phyloP scores from a whole-genome alignment of 176 grass and related monocot genomes.

The Triticum timopheevii region DNA sequence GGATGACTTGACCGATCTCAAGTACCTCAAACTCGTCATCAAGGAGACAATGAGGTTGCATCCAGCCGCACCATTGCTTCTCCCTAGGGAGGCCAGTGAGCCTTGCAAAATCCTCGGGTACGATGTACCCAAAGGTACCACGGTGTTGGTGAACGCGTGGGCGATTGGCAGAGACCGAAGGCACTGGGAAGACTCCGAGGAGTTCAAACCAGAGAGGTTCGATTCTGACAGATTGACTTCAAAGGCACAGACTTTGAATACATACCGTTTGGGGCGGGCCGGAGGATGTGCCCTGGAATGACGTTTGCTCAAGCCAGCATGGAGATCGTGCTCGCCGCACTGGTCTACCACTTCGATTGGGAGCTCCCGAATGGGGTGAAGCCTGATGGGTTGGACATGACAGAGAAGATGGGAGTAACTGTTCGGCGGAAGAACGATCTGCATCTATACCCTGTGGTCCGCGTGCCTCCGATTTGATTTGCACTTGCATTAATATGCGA shows the following conservation, averaged over 20 bases:
- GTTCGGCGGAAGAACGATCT: not conserved
- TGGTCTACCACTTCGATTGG: slow-evolving; percentile 20
- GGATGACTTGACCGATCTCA: not conserved
- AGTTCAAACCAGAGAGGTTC: not conserved
- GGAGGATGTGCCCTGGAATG: not conserved
- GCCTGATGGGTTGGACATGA: not conserved
- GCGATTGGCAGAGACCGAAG: not conserved
- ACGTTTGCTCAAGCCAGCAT: not conserved
- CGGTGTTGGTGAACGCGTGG: not conserved
- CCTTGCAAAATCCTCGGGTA: not conserved
- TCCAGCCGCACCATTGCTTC: not conserved
- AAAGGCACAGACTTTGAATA: slow-evolving; percentile 17
- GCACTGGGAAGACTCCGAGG: not conserved
- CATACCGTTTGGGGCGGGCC: not conserved
- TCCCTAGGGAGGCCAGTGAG: not conserved
- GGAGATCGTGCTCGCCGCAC: not conserved
- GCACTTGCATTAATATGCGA: too few species aligned
- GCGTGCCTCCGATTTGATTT: not conserved
- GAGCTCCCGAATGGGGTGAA: not conserved
- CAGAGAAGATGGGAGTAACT: not conserved
- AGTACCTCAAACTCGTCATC: not conserved
- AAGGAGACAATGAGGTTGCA: slow-evolving; percentile 24
- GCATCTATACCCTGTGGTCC: not conserved
- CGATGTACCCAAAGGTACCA: not conserved
- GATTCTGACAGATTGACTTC: not conserved